Evolutionary conservation across 2,329 filamentous ascomycete genomes (phyloP).

Genomic region (Aspergillus sp.): DNA sequence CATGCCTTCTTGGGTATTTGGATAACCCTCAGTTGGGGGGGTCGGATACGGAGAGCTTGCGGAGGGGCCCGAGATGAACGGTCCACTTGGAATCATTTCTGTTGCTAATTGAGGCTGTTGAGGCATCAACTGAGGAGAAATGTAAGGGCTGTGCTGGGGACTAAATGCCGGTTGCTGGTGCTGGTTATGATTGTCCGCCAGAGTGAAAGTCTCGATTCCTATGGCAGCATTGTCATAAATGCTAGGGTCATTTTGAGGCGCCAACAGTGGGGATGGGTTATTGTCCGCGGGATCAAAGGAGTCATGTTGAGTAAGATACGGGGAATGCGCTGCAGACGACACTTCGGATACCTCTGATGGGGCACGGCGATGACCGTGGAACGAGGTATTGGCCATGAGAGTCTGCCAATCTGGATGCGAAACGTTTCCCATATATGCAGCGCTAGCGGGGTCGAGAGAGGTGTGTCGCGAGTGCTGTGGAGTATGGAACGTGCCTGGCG

Average conservation of each 20-base stretch:
- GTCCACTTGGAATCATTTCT: slow-evolving; percentile 52
- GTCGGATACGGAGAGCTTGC: slow-evolving; percentile 51
- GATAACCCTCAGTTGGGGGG: slow-evolving; percentile 53
- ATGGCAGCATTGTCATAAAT: slow-evolving; percentile 73
- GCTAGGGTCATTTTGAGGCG: slow-evolving; percentile 66
- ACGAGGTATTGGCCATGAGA: slow-evolving; percentile 57
- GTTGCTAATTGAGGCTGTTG: slow-evolving; percentile 77
- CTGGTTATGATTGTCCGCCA: slow-evolving; percentile 63
- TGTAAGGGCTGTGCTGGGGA: slow-evolving; percentile 71
- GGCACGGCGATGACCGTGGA: slow-evolving; percentile 77
- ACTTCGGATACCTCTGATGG: slow-evolving; percentile 93
- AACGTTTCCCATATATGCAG: slow-evolving; percentile 54
- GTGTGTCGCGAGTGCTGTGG: slow-evolving; percentile 59
- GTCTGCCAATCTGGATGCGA: slow-evolving; percentile 58
- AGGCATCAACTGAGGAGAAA: slow-evolving; percentile 64
- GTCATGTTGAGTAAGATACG: slow-evolving; percentile 75
- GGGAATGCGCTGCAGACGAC: slow-evolving; percentile 80
- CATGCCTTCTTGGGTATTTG: slow-evolving; percentile 47
- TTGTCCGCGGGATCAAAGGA: slow-evolving; percentile 71
- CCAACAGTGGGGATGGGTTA: slow-evolving; percentile 77
- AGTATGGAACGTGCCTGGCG: slow-evolving; percentile 52
- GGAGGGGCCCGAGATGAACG: slow-evolving; percentile 47
- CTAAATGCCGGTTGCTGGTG: slow-evolving; percentile 52
- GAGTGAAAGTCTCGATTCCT: slow-evolving; percentile 74
- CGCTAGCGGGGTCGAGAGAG: slow-evolving; percentile 61